Evolutionary conservation across 257 asterid species (phyloP).

Genomic region (Osmanthus fragrans): DNA sequence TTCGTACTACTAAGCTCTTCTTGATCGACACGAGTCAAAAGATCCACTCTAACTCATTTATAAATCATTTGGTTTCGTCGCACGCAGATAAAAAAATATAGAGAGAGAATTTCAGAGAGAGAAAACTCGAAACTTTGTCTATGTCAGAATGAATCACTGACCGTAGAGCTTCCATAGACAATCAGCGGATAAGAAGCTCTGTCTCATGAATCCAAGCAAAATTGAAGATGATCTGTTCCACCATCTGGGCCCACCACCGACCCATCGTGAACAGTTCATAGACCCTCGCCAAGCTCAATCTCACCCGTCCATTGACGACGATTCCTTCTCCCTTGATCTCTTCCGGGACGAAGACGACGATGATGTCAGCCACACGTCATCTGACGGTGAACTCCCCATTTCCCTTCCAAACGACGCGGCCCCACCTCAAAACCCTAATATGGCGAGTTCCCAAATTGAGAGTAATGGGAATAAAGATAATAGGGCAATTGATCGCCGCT

Average conservation of each 20-base stretch:
- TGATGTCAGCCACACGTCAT: constrained; percentile 72
- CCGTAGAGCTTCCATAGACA: constrained; percentile 26
- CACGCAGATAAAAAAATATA: neutral
- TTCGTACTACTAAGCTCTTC: neutral
- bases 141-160: constrained; percentile 22
- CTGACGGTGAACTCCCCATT: constrained; percentile 64
- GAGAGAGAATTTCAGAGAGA: constrained; percentile 21
- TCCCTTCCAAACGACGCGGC: constrained; percentile 30
- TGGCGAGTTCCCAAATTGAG: constrained; percentile 20
- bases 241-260: constrained; percentile 46
- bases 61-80: neutral
- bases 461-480: constrained; percentile 11
- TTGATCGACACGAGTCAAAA: neutral
- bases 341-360: constrained; percentile 86
- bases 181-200: constrained; percentile 2
- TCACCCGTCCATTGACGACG: constrained; percentile 60
- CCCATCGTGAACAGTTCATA: constrained; percentile 46
- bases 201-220: constrained; percentile 67
- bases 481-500: constrained; percentile 24
- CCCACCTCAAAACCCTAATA: constrained; percentile 58
- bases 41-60: neutral
- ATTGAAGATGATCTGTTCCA: constrained; percentile 69
- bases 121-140: constrained; percentile 13
- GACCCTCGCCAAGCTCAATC: constrained; percentile 45
- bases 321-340: constrained; percentile 62